These are phyloP conservation scores for Cladosporium sp. DNA, from an alignment of 2,329 filamentous ascomycete genomes.

Conservation along the genomic window DNA sequence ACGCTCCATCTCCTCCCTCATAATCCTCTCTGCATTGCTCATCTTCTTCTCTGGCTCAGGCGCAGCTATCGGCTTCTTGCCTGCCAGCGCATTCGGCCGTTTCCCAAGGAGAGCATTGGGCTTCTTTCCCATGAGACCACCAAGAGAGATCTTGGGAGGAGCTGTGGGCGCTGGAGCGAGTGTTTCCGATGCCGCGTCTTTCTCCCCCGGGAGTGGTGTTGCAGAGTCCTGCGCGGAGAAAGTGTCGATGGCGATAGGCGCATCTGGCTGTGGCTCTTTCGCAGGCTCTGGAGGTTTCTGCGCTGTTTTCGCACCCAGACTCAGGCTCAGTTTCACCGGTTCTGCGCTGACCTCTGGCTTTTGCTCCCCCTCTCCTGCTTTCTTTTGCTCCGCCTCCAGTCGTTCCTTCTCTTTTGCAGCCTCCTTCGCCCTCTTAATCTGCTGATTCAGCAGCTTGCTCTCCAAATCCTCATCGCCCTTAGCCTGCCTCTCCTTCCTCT, in stretches of 20 bases:
- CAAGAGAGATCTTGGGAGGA: conserved; percentile 58
- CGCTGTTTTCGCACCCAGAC: conserved; percentile 32
- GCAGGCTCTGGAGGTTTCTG: conserved; percentile 11
- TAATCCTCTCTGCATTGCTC: conserved; percentile 84
- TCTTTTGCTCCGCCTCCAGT: conserved; percentile 36
- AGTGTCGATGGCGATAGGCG: conserved; percentile 32
- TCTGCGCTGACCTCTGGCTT: conserved; percentile 26
- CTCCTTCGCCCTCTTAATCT: conserved; percentile 73
- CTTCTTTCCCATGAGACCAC: conserved; percentile 60
- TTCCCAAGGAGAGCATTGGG: conserved; percentile 46
- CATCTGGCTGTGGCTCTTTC: conserved; percentile 23
- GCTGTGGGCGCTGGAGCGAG: conserved; percentile 26
- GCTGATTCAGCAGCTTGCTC: conserved; percentile 76
- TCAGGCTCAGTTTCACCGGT: conserved; percentile 40
- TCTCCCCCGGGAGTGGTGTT: not conserved
- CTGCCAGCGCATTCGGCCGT: conserved; percentile 70
- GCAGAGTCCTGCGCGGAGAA: conserved; percentile 32
- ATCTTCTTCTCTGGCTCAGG: conserved; percentile 73
- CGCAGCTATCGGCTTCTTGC: conserved; percentile 61
- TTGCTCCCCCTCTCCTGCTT: conserved; percentile 38
- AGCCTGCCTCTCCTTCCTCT: conserved; percentile 81
- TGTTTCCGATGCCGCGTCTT: conserved; percentile 11
- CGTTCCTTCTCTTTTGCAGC: conserved; percentile 27
- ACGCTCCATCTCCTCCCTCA: conserved; percentile 62
- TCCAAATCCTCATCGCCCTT: conserved; percentile 89